phyloP scores from a whole-genome alignment of 495 filamentous ascomycete genomes.

The Amniculicola lignicola region DNA sequence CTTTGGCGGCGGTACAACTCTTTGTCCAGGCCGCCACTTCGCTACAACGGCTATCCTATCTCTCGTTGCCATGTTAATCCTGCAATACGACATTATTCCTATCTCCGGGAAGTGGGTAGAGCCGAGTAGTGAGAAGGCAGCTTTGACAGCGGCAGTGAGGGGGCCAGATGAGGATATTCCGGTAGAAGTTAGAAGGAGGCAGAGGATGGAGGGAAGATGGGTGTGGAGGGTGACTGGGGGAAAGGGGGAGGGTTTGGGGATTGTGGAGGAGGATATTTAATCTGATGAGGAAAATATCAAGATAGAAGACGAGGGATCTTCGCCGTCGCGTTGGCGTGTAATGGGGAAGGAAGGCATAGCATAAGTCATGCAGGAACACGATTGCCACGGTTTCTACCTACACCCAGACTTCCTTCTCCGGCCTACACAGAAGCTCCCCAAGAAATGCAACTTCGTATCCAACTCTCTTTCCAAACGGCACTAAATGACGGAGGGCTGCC shows the following conservation, averaged over 20 bases:
- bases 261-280: not conserved
- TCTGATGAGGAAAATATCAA: too few species aligned
- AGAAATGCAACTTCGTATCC: too few species aligned
- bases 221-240: not conserved
- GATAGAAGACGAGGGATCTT: too few species aligned
- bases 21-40: slow-evolving; percentile 33
- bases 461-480: too few species aligned
- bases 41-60: slow-evolving; percentile 22
- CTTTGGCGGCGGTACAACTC: slow-evolving; percentile 27
- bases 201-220: not conserved
- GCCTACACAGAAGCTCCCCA: too few species aligned
- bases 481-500: too few species aligned
- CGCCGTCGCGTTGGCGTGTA: too few species aligned
- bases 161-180: not conserved
- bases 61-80: slow-evolving; percentile 14
- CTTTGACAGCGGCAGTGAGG: not conserved
- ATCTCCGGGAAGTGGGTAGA: not conserved
- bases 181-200: not conserved
- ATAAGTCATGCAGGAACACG: too few species aligned
- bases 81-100: slow-evolving; percentile 19
- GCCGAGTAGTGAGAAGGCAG: not conserved
- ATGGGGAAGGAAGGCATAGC: too few species aligned
- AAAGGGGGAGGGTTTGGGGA: not conserved
- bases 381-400: too few species aligned
- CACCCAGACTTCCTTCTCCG: too few species aligned